phyloP scores from a whole-genome alignment of 2,329 filamentous ascomycete genomes.

The Fusarium pininemorale region DNA sequence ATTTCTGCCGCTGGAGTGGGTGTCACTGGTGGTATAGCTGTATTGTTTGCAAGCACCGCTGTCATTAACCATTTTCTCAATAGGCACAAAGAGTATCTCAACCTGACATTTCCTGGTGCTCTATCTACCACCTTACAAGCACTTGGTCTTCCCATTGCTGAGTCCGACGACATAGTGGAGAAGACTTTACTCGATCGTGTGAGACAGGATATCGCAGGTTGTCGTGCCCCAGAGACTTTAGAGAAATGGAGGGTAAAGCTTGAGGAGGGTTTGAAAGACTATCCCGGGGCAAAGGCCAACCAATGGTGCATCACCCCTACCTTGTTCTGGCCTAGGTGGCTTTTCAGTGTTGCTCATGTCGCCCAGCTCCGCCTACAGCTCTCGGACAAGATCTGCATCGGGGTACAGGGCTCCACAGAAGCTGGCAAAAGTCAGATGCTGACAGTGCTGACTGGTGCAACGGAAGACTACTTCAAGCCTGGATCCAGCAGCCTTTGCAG shows the following conservation, averaged over 20 bases:
- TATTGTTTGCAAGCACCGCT: neutral
- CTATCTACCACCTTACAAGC: neutral
- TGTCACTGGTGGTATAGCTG: neutral
- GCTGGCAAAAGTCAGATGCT: conserved; percentile 11
- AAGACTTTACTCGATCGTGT: neutral
- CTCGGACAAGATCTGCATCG: neutral
- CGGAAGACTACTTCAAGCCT: neutral
- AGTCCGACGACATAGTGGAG: neutral
- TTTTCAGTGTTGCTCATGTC: neutral
- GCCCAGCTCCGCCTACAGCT: neutral
- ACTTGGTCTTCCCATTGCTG: neutral
- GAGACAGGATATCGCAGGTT: neutral
- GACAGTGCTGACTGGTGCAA: neutral
- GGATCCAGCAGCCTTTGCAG: neutral
- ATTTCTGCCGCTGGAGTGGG: neutral
- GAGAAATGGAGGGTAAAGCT: neutral
- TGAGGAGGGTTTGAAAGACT: neutral
- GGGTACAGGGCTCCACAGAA: neutral
- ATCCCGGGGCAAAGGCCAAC: neutral
- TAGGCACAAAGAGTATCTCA: neutral
- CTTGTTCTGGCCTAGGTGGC: neutral
- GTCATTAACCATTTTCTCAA: neutral
- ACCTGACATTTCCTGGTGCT: neutral
- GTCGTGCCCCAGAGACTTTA: no score
- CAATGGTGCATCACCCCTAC: neutral